Percentiles rank a stretch among this genome's conserved stretches.
phyloP scores from a whole-genome alignment of 2,329 filamentous ascomycete genomes.

The Eurotiales sp. region DNA sequence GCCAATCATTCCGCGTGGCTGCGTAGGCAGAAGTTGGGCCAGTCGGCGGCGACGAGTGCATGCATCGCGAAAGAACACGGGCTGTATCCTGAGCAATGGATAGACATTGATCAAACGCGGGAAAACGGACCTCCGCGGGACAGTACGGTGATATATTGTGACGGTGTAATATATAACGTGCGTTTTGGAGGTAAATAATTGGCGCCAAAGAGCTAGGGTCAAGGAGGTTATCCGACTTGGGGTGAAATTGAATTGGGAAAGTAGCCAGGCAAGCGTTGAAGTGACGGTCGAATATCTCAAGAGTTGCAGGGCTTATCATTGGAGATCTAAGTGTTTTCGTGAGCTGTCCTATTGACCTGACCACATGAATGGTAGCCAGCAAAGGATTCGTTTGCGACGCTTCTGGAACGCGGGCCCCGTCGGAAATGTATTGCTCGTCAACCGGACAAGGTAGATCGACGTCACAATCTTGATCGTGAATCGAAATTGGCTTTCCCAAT shows the following conservation, averaged over 20 bases:
- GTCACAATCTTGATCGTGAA: conserved; percentile 86
- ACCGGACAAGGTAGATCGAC: conserved; percentile 72
- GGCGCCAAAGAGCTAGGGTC: conserved; percentile 72
- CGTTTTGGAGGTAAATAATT: conserved; percentile 73
- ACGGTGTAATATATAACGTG: conserved; percentile 79
- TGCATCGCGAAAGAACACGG: conserved; percentile 65
- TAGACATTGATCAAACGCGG: conserved; percentile 74
- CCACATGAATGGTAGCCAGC: conserved; percentile 74
- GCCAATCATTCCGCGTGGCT: conserved; percentile 42
- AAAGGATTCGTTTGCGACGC: conserved; percentile 64
- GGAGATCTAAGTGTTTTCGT: conserved; percentile 66
- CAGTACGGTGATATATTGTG: conserved; percentile 79
- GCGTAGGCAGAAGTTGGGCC: conserved; percentile 10
- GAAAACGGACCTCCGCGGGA: conserved; percentile 59
- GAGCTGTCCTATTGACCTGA: conserved; percentile 71
- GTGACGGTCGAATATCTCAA: conserved; percentile 77
- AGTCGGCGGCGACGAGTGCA: conserved; percentile 35
- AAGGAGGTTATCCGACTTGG: conserved; percentile 62
- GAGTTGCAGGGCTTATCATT: conserved; percentile 61
- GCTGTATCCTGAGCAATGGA: conserved; percentile 74
- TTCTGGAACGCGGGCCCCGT: conserved; percentile 44
- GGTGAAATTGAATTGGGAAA: conserved; percentile 72
- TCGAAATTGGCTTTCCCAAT: conserved; percentile 72
- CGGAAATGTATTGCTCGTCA: conserved; percentile 65
- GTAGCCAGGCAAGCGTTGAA: conserved; percentile 70